Base-by-base conservation (phyloP, 2,329 filamentous ascomycete genomes). In the Colletotrichum eleusines region DNA sequence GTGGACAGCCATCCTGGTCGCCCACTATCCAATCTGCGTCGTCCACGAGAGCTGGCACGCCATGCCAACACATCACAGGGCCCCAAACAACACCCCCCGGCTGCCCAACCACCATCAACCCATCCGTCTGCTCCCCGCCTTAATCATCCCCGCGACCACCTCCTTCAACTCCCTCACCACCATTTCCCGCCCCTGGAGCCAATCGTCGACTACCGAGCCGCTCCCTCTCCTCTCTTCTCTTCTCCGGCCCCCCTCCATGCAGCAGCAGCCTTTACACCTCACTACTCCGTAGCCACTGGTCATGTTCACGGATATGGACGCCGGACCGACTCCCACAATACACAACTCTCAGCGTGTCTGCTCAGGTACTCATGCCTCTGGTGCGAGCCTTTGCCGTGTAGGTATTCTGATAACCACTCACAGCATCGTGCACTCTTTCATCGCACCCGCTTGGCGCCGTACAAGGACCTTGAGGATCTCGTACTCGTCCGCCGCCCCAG, bases 51-150 rank as follows among this genome's bases (percentile, higher is more conserved):
- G 71, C 60, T 63, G 64, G 63, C 67, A 69, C 63, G 64, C 61
- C 66, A 69, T 74, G 72, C 67, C 72, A 74, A 69, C 72, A 38
- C 72, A 74, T 71, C 72, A 66, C 68, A 68, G 60, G 71, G 67
- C 55, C 71, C 72, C 31, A 73, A 73, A 68, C 61, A 65, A 62
- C 44, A 69, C 51, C 55, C 66, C 66, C 61, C 14, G 58, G 54
- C 60, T 54, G 51, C 40, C 66, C 44, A 61, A 40, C 44, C 59
- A 61, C 61, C 66, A 65, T 65, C 66, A 65, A 64, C 69, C 70
- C 66, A 53, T 62, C 59, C 46, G 12, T 51, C 42, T 48, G 51
- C 44, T 65, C 42, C 69, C 69, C 7, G 31, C 31, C 57, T 35
- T 44, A 23, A 16, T 31, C 33, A 61, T 55, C 40, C 62, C 42